Conservation (phyloP, 2,329 filamentous ascomycete genomes). For the Hypoxylon sp. region DNA sequence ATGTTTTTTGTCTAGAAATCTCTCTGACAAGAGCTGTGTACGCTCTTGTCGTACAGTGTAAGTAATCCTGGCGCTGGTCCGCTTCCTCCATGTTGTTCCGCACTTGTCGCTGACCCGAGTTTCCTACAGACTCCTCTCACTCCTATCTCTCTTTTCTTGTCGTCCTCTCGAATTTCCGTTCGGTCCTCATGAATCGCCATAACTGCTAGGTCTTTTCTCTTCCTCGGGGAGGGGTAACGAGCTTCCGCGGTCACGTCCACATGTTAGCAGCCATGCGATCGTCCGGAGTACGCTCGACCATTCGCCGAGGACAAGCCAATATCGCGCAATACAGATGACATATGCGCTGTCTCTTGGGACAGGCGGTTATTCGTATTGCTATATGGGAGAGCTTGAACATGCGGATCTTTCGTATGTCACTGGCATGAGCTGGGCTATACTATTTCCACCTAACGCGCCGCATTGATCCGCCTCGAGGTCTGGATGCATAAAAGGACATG, state of each 20-base stretch:
- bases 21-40: slow-evolving; percentile 11
- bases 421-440: not conserved
- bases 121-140: slow-evolving; percentile 17
- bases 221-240: slow-evolving; percentile 5
- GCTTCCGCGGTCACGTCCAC: not conserved
- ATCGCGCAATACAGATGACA: slow-evolving; percentile 21
- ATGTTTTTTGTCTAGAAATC: not conserved
- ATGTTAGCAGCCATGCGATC: slow-evolving; percentile 15
- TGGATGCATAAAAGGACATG: slow-evolving; percentile 8
- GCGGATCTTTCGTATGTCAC: not conserved
- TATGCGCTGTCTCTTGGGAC: not conserved
- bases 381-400: not conserved
- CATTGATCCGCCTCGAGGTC: slow-evolving; percentile 12
- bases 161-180: slow-evolving; percentile 1
- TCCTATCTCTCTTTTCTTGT: slow-evolving; percentile 4
- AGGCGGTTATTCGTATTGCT: not conserved
- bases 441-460: slow-evolving; percentile 9
- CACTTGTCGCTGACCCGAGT: slow-evolving; percentile 28
- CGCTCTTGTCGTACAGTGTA: slow-evolving; percentile 26
- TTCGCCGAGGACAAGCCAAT: slow-evolving; percentile 13
- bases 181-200: not conserved
- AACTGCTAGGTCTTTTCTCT: not conserved
- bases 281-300: slow-evolving; percentile 17
- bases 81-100: slow-evolving; percentile 3
- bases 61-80: slow-evolving; percentile 30